Base-by-base conservation (phyloP, 768 basidiomycete species). In the Naganishia onofrii region DNA sequence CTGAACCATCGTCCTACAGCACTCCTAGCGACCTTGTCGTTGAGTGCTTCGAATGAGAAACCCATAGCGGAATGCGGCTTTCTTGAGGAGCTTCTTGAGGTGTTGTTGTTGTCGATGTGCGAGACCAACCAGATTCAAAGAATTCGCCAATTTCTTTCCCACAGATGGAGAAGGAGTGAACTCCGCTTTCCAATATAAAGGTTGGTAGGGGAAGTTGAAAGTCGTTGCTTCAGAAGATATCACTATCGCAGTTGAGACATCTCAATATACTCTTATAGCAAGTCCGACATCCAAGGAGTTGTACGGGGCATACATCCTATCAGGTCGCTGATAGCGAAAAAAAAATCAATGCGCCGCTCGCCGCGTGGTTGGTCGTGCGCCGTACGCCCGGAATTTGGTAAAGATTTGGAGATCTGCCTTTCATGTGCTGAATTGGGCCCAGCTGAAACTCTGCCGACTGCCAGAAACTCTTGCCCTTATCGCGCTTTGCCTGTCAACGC, bases 1-100 rank as follows among this genome's bases (percentile, higher is more conserved):
- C 85, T 83, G 81, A 91, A 91, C 86, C 88, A 90, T 76, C 85
- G 82, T 65, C 89, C 89, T 36, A 84, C 72, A 17, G 72, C 74
- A 42, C 83, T 83, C 70, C 79, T 79, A 19, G 85, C 84, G 46
- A 84, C 82, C 77, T 80, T 56, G 17, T 72, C 73, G 58, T 76
- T 73, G 42, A 77, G 64, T 21, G 23, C 51, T 23, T 63, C 58
- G 17, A 63, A 36, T 34, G 68, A 71, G 70, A 75, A 68, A 44
- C 69, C 44, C 70, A 73, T 73, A 1, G n/a, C 55, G 42, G 42
- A 54, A 63, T 26, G 44, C 26, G n/a, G 23, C 1, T 9, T 44
- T 7, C 29, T 63, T 2, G 17, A 34, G 54, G 28, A 23, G n/a
- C n/a, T n/a, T n/a, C n/a, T n/a, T n/a, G n/a, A n/a, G n/a, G n/a